Base-by-base conservation (phyloP, 192 early-diverging fungal genomes). In the Coemansia sp. region DNA sequence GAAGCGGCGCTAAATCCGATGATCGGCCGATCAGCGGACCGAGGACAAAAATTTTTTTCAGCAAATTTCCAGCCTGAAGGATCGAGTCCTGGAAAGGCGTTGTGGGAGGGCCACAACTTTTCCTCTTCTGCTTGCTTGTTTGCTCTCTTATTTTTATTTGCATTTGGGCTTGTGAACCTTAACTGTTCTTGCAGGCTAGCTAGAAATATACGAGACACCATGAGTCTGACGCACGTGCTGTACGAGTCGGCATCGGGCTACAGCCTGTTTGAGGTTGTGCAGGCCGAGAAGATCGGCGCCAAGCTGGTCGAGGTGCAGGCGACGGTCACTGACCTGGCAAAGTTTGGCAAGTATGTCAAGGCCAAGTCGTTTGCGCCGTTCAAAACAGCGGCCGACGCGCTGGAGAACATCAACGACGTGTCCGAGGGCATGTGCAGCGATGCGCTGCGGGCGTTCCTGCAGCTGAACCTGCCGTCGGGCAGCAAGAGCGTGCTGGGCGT, bases 381-480 rank as follows among this genome's bases (percentile, higher is more conserved):
- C 84, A 94, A 93, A 75, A 89, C 80, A 70, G 93, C 97, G 29
- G 92, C 88, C 26, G 88, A 99, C 75, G 97, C 97, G 57, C 80
- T 99, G 28, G 95, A 97, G 72, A 99, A 98, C 79, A 88, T 91
- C 51, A 98, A 93, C 80, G 93, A 97, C 66, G 86, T 99, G 19
- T 95, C 94, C 49, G 97, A 99, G 85, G 97, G 92, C 55, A 80
- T 95, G 67, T 84, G 90, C 69, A 94, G 89, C 71, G 84, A 84
- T 19, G 79, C 84, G 53, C 82, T 99, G 49, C 91, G 91, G 70
- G 86, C 85, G 19, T 99, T 99, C 78, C 84, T 97, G 68, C 91
- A 95, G 78, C 81, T 94, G 67, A 96, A 97, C 78, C 63, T 99
- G 55, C 79, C 83, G 50, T 90, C 90, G 64, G 93, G 87, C 70